Evolutionary conservation across 2,329 filamentous ascomycete species (phyloP).

Genomic region (Fusarium incarnatum): DNA sequence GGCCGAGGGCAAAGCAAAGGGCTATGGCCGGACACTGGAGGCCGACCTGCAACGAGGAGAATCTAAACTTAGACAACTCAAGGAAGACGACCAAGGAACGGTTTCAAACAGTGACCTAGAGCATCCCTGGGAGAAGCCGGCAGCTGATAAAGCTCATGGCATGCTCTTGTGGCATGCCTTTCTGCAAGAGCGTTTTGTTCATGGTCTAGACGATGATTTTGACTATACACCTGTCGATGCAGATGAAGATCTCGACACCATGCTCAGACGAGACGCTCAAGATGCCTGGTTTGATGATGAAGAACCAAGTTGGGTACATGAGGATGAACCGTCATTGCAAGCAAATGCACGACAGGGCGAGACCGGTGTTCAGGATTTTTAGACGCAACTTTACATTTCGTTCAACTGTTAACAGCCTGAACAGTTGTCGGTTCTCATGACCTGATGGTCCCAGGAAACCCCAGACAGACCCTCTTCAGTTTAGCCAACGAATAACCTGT

Average conservation of each 20-base stretch:
- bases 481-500: conserved; percentile 29
- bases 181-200: conserved; percentile 79
- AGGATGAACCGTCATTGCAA: conserved; percentile 45
- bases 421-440: not conserved
- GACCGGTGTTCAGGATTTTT: conserved; percentile 80
- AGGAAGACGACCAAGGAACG: conserved; percentile 24
- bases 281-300: conserved; percentile 86
- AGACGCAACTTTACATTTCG: conserved; percentile 39
- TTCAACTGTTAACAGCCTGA: not conserved
- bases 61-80: conserved; percentile 73
- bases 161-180: conserved; percentile 76
- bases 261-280: conserved; percentile 70
- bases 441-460: not conserved
- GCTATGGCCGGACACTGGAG: conserved; percentile 82
- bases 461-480: conserved; percentile 14
- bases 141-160: conserved; percentile 70
- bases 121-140: conserved; percentile 49
- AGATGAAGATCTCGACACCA: conserved; percentile 76
- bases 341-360: conserved; percentile 60
- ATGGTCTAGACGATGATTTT: conserved; percentile 81
- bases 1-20: conserved; percentile 77
- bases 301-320: conserved; percentile 73
- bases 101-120: conserved; percentile 51
- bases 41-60: conserved; percentile 82
- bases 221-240: conserved; percentile 78